Evolutionary conservation across 768 basidiomycete genomes (phyloP).

Genomic region (Leccinum broughii): DNA sequence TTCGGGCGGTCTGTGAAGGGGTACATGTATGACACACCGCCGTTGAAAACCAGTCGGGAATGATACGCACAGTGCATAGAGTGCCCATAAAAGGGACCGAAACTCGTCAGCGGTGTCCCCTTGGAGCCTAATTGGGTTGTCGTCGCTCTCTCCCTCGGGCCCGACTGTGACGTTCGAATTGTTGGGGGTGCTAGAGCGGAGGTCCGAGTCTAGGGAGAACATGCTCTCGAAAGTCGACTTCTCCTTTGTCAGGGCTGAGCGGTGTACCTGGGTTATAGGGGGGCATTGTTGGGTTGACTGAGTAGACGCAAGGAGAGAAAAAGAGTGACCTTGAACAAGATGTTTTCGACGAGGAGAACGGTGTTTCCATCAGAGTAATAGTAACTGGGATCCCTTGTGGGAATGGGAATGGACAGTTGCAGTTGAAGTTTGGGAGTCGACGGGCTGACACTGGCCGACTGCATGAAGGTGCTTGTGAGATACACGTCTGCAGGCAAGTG

Average conservation of each 20-base stretch:
- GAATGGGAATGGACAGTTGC: slow-evolving; percentile 35
- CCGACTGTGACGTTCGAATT: slow-evolving; percentile 31
- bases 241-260: slow-evolving; percentile 44
- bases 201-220: slow-evolving; percentile 43
- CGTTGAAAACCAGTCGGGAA: neutral
- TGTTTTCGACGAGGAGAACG: slow-evolving; percentile 44
- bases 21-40: slow-evolving; percentile 4
- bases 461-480: slow-evolving; percentile 35
- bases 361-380: slow-evolving; percentile 43
- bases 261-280: slow-evolving; percentile 35
- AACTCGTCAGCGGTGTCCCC: slow-evolving; percentile 51
- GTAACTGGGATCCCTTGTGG: slow-evolving; percentile 40
- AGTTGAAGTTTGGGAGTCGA: slow-evolving; percentile 36
- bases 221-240: slow-evolving; percentile 48
- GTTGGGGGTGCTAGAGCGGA: slow-evolving; percentile 27
- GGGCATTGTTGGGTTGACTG: slow-evolving; percentile 22
- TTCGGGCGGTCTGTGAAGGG: slow-evolving; percentile 42
- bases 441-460: slow-evolving; percentile 32
- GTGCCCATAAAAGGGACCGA: slow-evolving; percentile 52
- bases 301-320: slow-evolving; percentile 9
- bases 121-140: slow-evolving; percentile 48
- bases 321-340: slow-evolving; percentile 48
- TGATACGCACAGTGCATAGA: slow-evolving; percentile 50
- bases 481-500: slow-evolving; percentile 34
- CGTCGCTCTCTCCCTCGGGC: slow-evolving; percentile 50